Evolutionary conservation across 148 eudicot genomes (phyloP).

Genomic region (Pouteria glomerata): DNA sequence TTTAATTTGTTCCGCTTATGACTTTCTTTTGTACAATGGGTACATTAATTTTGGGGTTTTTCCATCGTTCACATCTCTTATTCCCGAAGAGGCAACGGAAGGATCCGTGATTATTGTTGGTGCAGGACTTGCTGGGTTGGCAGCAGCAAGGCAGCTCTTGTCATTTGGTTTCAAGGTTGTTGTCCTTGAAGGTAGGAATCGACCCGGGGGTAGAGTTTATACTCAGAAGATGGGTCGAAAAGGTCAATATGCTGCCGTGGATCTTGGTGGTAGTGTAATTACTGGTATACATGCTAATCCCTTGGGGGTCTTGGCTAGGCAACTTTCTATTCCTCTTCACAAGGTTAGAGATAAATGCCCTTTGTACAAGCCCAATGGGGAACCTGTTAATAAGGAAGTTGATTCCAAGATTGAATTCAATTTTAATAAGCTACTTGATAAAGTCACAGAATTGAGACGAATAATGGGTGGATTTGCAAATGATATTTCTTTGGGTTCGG

Average conservation of each 20-base stretch:
- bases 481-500: slow-evolving; percentile 72
- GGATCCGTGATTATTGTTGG: slow-evolving; percentile 85
- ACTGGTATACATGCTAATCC: slow-evolving; percentile 97
- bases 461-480: slow-evolving; percentile 64
- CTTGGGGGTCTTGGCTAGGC: slow-evolving; percentile 86
- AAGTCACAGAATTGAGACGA: slow-evolving; percentile 68
- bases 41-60: slow-evolving; percentile 88
- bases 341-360: slow-evolving; percentile 89
- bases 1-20: slow-evolving; percentile 71
- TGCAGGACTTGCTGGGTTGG: slow-evolving; percentile 90
- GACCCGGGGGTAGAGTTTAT: slow-evolving; percentile 92
- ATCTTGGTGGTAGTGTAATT: slow-evolving; percentile 91
- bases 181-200: slow-evolving; percentile 82
- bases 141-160: slow-evolving; percentile 90
- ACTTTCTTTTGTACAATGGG: slow-evolving; percentile 76
- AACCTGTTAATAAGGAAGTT: slow-evolving; percentile 44
- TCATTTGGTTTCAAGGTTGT: slow-evolving; percentile 79
- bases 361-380: slow-evolving; percentile 78
- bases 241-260: slow-evolving; percentile 64
- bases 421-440: slow-evolving; percentile 75
- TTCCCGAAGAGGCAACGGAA: slow-evolving; percentile 61
- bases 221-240: slow-evolving; percentile 72
- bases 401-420: slow-evolving; percentile 57
- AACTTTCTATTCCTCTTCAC: slow-evolving; percentile 81
- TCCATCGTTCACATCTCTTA: slow-evolving; percentile 43